Evolutionary conservation across 352 stramenopile genomes (phyloP).

Genomic region (Globisporangium paddicum): DNA sequence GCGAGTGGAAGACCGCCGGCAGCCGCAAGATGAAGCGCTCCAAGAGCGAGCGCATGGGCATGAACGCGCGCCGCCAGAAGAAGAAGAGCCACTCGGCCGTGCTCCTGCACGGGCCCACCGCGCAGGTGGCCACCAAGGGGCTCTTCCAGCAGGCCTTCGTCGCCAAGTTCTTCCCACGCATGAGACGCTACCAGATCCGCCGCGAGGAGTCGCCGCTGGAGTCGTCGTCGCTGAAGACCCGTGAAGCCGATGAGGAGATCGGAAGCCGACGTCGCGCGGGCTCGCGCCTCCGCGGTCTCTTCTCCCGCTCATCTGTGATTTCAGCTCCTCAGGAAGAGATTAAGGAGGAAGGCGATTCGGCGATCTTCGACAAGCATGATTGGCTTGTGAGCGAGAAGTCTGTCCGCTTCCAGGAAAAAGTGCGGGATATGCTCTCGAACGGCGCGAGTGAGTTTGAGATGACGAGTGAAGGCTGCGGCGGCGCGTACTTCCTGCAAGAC

Average conservation of each 20-base stretch:
- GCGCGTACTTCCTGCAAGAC: conserved; percentile 58
- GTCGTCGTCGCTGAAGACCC: neutral
- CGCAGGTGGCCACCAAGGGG: conserved; percentile 7
- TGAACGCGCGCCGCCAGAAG: neutral
- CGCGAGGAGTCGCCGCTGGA: conserved; percentile 1
- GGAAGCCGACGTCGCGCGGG: neutral
- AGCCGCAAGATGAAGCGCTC: conserved; percentile 8
- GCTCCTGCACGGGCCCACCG: neutral
- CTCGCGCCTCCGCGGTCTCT: conserved; percentile 10
- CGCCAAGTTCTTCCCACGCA: conserved; percentile 5
- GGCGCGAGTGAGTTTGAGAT: conserved; percentile 41
- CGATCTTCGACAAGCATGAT: conserved; percentile 14
- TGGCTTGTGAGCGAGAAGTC: conserved; percentile 46
- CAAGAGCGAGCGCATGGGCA: conserved; percentile 10
- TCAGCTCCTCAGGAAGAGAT: neutral
- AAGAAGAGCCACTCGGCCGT: conserved; percentile 1
- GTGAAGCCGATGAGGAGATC: neutral
- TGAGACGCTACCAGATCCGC: conserved; percentile 9
- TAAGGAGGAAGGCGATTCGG: neutral
- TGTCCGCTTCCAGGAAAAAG: conserved; percentile 35
- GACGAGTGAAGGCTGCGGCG: conserved; percentile 76
- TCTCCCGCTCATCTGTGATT: neutral
- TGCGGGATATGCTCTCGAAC: conserved; percentile 32
- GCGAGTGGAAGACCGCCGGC: neutral
- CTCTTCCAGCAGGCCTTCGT: conserved; percentile 13